Evolutionary conservation across 768 basidiomycete genomes (phyloP).

Genomic region (Sistotremastrum niveocremeum): DNA sequence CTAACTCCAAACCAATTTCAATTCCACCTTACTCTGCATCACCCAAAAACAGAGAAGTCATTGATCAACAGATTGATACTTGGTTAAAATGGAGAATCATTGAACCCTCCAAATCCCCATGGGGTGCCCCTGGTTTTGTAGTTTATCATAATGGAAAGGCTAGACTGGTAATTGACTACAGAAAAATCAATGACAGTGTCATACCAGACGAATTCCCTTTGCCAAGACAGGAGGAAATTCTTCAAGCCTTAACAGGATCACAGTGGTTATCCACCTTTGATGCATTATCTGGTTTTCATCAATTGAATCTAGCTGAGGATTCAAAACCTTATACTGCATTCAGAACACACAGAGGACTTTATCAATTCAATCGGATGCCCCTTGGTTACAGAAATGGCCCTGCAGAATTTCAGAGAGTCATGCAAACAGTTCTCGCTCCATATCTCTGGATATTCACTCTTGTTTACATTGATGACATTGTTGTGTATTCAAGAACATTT

Average conservation of each 20-base stretch:
- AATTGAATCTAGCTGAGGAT: constrained; percentile 18
- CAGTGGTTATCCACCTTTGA: constrained; percentile 23
- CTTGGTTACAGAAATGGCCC: constrained; percentile 25
- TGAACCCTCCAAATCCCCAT: constrained; percentile 8
- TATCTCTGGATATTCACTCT: constrained; percentile 5
- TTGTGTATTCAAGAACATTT: constrained; percentile 4
- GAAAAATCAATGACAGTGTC: constrained; percentile 12
- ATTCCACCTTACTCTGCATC: constrained; percentile 14
- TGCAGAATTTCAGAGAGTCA: constrained; percentile 26
- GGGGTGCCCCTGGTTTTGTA: constrained; percentile 14
- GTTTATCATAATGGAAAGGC: constrained; percentile 1
- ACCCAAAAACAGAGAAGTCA: constrained; percentile 12
- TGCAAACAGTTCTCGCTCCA: constrained; percentile 16
- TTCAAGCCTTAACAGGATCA: constrained; percentile 17
- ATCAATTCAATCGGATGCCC: constrained; percentile 28
- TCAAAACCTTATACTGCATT: constrained; percentile 24
- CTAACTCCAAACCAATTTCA: constrained; percentile 10
- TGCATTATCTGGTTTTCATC: constrained; percentile 27
- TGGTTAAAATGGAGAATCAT: constrained; percentile 15
- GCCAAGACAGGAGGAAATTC: constrained; percentile 13
- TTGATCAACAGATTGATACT: constrained; percentile 16
- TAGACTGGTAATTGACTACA: background rate
- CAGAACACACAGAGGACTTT: constrained; percentile 24
- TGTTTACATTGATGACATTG: constrained; percentile 7
- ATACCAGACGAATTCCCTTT: constrained; percentile 16